Percentiles rank a stretch among this genome's conserved stretches.
Conservation (phyloP, 352 stramenopile genomes). For the Phytopythium kandeliae region DNA sequence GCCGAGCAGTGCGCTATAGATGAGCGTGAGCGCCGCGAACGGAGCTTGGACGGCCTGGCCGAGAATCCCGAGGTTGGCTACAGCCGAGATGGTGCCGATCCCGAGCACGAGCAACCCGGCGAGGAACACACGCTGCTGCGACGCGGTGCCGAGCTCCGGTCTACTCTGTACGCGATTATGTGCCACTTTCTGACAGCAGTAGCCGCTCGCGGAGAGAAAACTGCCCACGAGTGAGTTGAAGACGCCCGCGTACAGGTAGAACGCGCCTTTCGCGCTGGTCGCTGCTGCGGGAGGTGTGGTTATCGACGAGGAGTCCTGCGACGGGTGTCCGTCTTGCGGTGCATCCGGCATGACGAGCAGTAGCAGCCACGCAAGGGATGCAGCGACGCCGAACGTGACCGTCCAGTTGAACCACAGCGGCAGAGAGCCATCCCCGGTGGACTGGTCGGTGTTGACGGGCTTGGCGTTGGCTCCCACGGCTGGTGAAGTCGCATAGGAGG, state of each 20-base stretch:
- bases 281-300: not conserved
- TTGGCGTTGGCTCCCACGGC: too few relatives aligned
- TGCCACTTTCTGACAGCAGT: conserved; percentile 76
- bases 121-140: conserved; percentile 55
- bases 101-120: conserved; percentile 52
- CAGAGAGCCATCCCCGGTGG: conserved; percentile 14
- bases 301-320: not conserved
- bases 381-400: conserved; percentile 30
- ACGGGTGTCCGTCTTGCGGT: conserved; percentile 14
- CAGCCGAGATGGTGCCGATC: conserved; percentile 61
- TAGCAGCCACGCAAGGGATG: conserved; percentile 43
- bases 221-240: conserved; percentile 71
- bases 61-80: conserved; percentile 68
- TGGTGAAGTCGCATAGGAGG: not conserved
- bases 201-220: conserved; percentile 72
- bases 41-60: conserved; percentile 71
- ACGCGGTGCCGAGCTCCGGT: conserved; percentile 44
- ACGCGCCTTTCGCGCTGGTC: conserved; percentile 6
- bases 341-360: conserved; percentile 26
- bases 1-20: conserved; percentile 69
- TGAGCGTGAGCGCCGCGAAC: conserved; percentile 75
- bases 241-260: conserved; percentile 62
- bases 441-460: too few relatives aligned
- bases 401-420: conserved; percentile 50
- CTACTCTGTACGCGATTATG: conserved; percentile 49